Evolutionary conservation across 495 filamentous ascomycete genomes (phyloP).

Genomic region (Penicillium waksmanii): DNA sequence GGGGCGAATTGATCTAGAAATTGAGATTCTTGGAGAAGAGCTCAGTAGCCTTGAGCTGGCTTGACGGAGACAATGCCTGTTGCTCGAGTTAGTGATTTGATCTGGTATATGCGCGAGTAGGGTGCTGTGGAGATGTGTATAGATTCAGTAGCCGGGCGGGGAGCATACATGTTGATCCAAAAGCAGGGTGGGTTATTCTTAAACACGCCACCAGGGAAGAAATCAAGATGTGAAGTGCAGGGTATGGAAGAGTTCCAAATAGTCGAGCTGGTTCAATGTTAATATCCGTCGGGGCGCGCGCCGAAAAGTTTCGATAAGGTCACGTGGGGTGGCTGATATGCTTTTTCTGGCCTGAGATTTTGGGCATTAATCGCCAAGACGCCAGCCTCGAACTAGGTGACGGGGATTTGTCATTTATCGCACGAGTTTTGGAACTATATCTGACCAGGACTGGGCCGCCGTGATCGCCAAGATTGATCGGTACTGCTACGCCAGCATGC

Average conservation of each 20-base stretch:
- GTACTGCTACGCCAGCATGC: too few relatives aligned
- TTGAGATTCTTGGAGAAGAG: neutral
- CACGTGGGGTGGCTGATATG: slow-evolving; percentile 17
- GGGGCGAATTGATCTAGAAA: slow-evolving; percentile 13
- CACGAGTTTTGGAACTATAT: too few relatives aligned
- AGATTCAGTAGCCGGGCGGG: neutral
- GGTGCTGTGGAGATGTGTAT: neutral
- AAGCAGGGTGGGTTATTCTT: neutral
- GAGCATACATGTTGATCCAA: neutral
- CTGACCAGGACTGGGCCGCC: too few relatives aligned
- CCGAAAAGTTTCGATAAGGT: slow-evolving; percentile 17
- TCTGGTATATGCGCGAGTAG: neutral
- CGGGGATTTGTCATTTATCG: too few relatives aligned
- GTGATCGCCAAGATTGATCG: too few relatives aligned
- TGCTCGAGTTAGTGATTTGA: slow-evolving; percentile 15
- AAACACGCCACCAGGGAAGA: neutral
- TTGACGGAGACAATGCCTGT: slow-evolving; percentile 54
- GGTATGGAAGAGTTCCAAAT: neutral
- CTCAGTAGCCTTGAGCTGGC: slow-evolving; percentile 57
- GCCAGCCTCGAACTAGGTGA: too few relatives aligned
- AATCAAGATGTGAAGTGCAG: neutral
- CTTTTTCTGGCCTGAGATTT: too few relatives aligned
- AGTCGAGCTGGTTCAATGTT: slow-evolving; percentile 1
- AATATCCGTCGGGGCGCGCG: too few relatives aligned
- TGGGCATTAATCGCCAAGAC: too few relatives aligned